Conservation (phyloP, 2,329 filamentous ascomycete genomes). For the Cladosporium sphaerospermum region DNA sequence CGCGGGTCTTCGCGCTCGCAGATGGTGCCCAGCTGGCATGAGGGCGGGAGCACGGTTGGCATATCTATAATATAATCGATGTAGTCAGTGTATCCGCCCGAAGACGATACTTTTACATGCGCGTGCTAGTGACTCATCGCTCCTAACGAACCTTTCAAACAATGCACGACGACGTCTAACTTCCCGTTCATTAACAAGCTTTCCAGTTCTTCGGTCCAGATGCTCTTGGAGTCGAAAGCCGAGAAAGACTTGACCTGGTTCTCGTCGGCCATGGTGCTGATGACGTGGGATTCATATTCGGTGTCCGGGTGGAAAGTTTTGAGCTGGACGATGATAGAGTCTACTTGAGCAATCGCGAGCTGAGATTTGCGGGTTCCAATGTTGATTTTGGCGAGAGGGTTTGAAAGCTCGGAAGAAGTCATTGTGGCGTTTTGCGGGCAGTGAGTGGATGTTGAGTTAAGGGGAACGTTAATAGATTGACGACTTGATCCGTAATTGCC, state of each 20-base stretch:
- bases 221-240: slow-evolving; percentile 76
- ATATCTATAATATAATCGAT: slow-evolving; percentile 40
- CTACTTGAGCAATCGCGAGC: slow-evolving; percentile 73
- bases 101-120: too few species aligned
- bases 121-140: too few species aligned
- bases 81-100: too few species aligned
- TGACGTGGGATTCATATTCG: slow-evolving; percentile 65
- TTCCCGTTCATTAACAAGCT: slow-evolving; percentile 59
- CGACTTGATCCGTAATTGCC: too few species aligned
- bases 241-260: slow-evolving; percentile 81
- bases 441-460: too few species aligned
- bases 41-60: slow-evolving; percentile 71
- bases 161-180: slow-evolving; percentile 79
- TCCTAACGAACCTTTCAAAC: slow-evolving; percentile 59
- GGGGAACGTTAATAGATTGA: too few species aligned
- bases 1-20: slow-evolving; percentile 59
- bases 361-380: slow-evolving; percentile 81
- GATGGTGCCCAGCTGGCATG: slow-evolving; percentile 68
- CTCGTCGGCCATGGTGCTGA: slow-evolving; percentile 75
- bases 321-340: slow-evolving; percentile 62
- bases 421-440: neutral
- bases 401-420: neutral
- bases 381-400: neutral
- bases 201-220: slow-evolving; percentile 91
- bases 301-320: slow-evolving; percentile 58